Evolutionary conservation across 495 filamentous ascomycete genomes (phyloP), one percentile per base, ranked within the genome.

Genomic region (Letharia lupina): DNA sequence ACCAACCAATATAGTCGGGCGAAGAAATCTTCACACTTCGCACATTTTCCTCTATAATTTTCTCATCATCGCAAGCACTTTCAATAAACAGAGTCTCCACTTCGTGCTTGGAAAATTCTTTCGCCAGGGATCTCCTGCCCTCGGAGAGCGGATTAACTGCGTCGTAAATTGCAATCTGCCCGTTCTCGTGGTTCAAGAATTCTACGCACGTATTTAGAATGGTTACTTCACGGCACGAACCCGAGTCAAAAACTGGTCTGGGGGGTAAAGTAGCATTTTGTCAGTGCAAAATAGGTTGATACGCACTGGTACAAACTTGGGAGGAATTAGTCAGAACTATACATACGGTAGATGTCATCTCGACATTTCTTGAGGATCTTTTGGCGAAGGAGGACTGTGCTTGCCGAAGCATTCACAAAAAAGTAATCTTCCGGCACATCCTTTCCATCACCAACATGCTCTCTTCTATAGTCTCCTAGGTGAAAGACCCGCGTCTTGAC

Each of bases 401-500:
- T 82, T 20, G 92, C 87, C 41, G 91, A 93, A 40, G 95, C 84
- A 75, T 99, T 92, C 48, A 96, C 88, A 73, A 89, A 94, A 79
- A 99, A 99, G 76, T 99, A 99, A 76, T 99, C 95, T 70, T 96
- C 89, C 3, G 95, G 95, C 59, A 98, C 90, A 72, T 96, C 87
- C 60, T 89, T 87, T 28, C 89, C 90, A 71, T 85, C 83, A 33
- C 92, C 92, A 65, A 98, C 86, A 18, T 91, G 93, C 31, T 91
- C 91, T 70, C 95, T 86, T 67, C 95, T 87, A 74, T 99, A 99
- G 75, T 99, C 95, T 52, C 95, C 94, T 20, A 99, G 80, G 73
- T 99, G 95, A 75, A 98, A 99, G 64, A 97, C 91, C 66, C 91
- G 87, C 37, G 94, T 98, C 79, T 99, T 99, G 61, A 99, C 95